Conservation (phyloP, 1,284 basidiomycete genomes). For the Quambalaria eucalypti region DNA sequence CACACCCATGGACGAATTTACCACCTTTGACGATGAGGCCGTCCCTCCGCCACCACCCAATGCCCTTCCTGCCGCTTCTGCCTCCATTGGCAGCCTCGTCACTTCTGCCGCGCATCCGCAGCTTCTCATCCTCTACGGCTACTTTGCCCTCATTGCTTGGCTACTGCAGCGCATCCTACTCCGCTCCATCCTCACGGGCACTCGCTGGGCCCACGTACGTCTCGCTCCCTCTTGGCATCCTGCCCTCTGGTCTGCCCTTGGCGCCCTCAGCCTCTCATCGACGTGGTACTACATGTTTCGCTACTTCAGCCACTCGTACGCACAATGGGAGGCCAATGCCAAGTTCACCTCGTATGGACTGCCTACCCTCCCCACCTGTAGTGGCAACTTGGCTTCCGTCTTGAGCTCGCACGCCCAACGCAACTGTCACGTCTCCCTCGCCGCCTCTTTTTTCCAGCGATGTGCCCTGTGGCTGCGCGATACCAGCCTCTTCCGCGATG, state of each 20-base stretch:
- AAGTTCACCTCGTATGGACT: background rate
- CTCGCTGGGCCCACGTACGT: background rate
- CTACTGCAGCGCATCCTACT: background rate
- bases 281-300: background rate
- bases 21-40: too few relatives aligned
- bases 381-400: background rate
- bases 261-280: too few relatives aligned
- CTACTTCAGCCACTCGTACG: background rate
- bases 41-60: too few relatives aligned
- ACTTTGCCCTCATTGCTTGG: background rate
- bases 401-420: background rate
- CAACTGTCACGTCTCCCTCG: background rate
- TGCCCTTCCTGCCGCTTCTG: background rate
- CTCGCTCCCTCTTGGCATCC: background rate
- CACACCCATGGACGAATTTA: too few relatives aligned
- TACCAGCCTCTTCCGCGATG: slow-evolving; percentile 61
- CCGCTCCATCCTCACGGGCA: background rate
- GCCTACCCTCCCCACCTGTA: background rate
- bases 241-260: background rate
- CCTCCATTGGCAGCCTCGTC: background rate
- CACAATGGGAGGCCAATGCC: background rate
- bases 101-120: background rate
- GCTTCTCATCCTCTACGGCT: background rate
- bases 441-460: background rate
- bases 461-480: slow-evolving; percentile 54